Base-by-base conservation (phyloP, 2,329 filamentous ascomycete genomes). In the Colletotrichum noveboracense region DNA sequence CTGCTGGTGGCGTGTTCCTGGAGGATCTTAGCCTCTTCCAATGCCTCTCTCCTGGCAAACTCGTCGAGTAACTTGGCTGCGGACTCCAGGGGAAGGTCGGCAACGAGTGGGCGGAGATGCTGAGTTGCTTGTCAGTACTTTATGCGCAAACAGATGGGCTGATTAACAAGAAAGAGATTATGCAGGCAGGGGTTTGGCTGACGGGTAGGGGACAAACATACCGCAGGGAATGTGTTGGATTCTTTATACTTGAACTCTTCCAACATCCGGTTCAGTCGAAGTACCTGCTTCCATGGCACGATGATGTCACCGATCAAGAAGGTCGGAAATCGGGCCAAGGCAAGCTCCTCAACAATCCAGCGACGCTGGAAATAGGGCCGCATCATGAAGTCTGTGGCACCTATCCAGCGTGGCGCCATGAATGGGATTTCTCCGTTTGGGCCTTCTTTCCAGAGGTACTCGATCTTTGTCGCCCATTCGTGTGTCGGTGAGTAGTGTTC, bases 321-420 rank as follows among this genome's bases (percentile, higher is more conserved):
- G 6, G 74, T 76, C 21, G 74, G 74, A 28, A 84, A 83, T 4
- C 82, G 79, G 2, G 82, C 82, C 76, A 83, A 78, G 43, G 83
- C 78, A 48, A 85, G 79, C 75, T 85, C 84, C 61, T 84, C 83
- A 3, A 85, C 78, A 61, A 85, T 84, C 84, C 84, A 85, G 3
- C 80, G 81, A 8, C 83, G 82, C 34, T 82, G 80, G 67, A 85
- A 85, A 68, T 83, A 84, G 3, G 80, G 79, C 6, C 84, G 79
- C 36, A 72, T 78, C 52, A 84, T 76, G 56, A 85, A 84, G 58
- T 81, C 81, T 10, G 77, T 72, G 71, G 78, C 77, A 74, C 79
- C 80, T 4, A 79, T 52, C 43, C 78, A 80, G 13, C 78, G 77
- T 10, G 79, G 79, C 55, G 77, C 62, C 16, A 76, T 73, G 55